Evolutionary conservation across 108 stramenopile species (phyloP), one percentile per base, ranked within the genome.

Genomic region (Pelagomonas calceolata): DNA sequence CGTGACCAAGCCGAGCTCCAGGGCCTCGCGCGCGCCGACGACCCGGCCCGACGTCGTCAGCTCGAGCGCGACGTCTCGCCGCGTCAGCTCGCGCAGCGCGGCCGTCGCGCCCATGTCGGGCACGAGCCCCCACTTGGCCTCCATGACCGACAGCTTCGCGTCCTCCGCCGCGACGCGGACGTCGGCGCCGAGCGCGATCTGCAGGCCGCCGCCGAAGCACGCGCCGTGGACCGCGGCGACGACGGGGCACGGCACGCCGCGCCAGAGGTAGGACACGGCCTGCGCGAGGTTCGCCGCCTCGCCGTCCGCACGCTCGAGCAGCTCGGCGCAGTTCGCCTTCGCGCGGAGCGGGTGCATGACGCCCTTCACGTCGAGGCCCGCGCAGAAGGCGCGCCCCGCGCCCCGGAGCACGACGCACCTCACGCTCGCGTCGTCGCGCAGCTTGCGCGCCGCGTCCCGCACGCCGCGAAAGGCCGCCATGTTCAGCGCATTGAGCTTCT

Each of bases 151-250:
- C 4, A 94, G 80, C 78, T 88, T 72, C 37, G 89, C 89, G 75
- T 90, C 88, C 30, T 82, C 82, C 0, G 90, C 89, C 43, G 87
- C 73, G 70, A 83, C 88, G 34, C 93, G 85, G 65, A 94, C 75
- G 68, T 94, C 93, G 12, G 91, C 93, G 36, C 93, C 93, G 34
- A 92, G 73, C 0, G 93, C 93, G 73, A 94, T 89, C 76, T 94
- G 93, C 69, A 94, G 70, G 79, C 83, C 92, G 63, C 91, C 93
- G 31, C 93, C 93, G 77, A 82, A 92, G 72, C 93, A 94, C 82
- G 89, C 85, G 60, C 93, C 93, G 73, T 91, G 91, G 63, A 94
- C 67, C 32, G 79, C 83, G 36, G 84, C 84, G 73, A 94, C 87
- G 39, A 94, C 93, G n/a, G 93, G 93, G 43, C 86, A 89, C 26